phyloP scores from a whole-genome alignment of 176 grass and related monocot species.

The Stipa capillata region DNA sequence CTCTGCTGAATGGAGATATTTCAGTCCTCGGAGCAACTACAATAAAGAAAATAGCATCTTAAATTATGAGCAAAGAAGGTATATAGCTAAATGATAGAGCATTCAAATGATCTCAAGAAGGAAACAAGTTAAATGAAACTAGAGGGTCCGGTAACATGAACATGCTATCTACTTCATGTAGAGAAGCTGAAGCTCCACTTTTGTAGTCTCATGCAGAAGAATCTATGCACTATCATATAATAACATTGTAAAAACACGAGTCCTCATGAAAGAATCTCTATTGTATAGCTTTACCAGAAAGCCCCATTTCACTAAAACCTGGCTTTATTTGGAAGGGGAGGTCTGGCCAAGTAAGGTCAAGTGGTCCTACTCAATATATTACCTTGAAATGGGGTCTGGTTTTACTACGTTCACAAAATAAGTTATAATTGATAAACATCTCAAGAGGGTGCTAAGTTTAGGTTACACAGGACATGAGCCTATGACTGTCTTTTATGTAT shows the following conservation, averaged over 20 bases:
- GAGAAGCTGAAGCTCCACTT: background rate
- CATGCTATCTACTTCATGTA: background rate
- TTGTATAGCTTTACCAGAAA: background rate
- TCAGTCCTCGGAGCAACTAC: conserved; percentile 43
- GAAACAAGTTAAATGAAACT: background rate
- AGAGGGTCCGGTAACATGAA: background rate
- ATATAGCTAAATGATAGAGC: background rate
- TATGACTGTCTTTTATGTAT: background rate
- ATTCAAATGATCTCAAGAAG: background rate
- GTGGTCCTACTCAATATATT: conserved; percentile 5
- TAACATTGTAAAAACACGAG: background rate
- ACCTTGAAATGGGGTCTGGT: background rate
- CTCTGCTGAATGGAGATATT: conserved; percentile 58
- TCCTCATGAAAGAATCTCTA: background rate
- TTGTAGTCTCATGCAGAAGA: background rate
- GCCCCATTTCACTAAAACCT: background rate
- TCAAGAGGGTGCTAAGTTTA: conserved; percentile 3
- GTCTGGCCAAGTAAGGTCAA: background rate
- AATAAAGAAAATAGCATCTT: background rate
- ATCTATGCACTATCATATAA: background rate
- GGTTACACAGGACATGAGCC: background rate
- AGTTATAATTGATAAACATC: background rate
- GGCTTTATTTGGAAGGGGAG: background rate
- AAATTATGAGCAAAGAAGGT: background rate
- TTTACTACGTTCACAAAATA: background rate